Evolutionary conservation across 192 early-diverging fungal species (phyloP), one percentile per base, ranked within the genome.

Genomic region (Dimargaris cristalligena): DNA sequence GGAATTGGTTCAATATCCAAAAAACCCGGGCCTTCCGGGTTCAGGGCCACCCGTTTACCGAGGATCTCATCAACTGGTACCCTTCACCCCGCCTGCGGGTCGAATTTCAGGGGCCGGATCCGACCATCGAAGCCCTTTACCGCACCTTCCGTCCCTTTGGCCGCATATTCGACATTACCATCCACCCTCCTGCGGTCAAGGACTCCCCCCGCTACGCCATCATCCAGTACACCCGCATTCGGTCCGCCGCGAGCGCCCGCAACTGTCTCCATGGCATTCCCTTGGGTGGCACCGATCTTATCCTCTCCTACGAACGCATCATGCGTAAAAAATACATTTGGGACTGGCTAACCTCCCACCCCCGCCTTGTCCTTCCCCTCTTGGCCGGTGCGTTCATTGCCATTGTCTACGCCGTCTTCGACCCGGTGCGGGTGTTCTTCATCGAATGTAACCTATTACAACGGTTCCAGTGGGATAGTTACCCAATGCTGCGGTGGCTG

Each of bases 191-290:
- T 2, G 62, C 71, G 0, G 67, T 67, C 54, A 94, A 92, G 65
- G 89, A 91, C 50, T 67, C 80, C 56, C 82, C 88, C 35, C 77
- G 82, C 47, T 85, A 76, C 68, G 94, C 90, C 0, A 71, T 84
- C 33, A 80, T 94, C 58, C 80, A 88, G 59, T 98, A 85, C 64
- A 71, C 79, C 32, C 68, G 75, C 45, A 77, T 86, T 62, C 81
- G 89, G 8, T 72, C 83, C 0, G 91, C 95, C n/a, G 88, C 93
- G 1, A 86, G 85, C 57, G 95, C 95, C 4, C 78, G 86, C 33
- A 92, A 90, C 62, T 98, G 95, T 70, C 69, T 92, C 34, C 87
- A 98, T 61, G 90, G 90, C n/a, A 62, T 82, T 52, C 63, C 74
- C 2, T 67, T 96, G 46, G 77, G 80, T 25, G 76, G 70, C 3